Evolutionary conservation across 257 asterid species (phyloP), one percentile per base, ranked within the genome.

Genomic region (Prunella vulgaris): DNA sequence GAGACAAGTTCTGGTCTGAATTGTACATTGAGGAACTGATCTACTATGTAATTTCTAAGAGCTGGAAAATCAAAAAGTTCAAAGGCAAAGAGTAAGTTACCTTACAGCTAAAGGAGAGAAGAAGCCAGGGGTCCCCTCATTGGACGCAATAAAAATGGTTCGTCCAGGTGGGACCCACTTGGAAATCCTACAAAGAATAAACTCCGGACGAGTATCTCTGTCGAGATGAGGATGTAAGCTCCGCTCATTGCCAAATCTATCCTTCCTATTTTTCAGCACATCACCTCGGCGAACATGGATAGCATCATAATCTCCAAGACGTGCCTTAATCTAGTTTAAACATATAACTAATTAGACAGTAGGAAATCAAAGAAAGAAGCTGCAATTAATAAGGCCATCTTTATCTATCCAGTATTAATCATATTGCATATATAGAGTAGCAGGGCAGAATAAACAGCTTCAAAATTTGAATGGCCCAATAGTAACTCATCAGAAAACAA

Each of bases 221-320:
- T 94, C 99, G 17, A 94, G 79, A 81, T 89, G 99, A 60, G 99
- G 99, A 79, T 89, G 96, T 69, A 84, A 66, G 74, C 84, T 81
- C 68, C 99, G 83, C 0, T 79, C 90, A 66, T 86, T 89, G 10
- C 99, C 98, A 62, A 77, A 84, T 70, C 98, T 84, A 71, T 94
- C 98, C 82, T 91, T 94, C 53, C 97, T 90, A 37, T 89, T 91
- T 74, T 89, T 94, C 77, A 94, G 64, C 71, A 59, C 83, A 83
- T 94, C 99, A 28, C 99, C 99, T 68, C 99, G 87, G 21, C 99
- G 96, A 61, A 94, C 95, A 81, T 94, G 99, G 42, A 94, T 87
- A 37, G 98, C 97, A 84, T 87, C 96, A 71, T 94, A 94, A 71
- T 89, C 97, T 64, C 97, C 98, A 52, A 94, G 94, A 52, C 63